Base-by-base conservation (phyloP, 257 asterid species). In the Ocimum tenuiflorum region DNA sequence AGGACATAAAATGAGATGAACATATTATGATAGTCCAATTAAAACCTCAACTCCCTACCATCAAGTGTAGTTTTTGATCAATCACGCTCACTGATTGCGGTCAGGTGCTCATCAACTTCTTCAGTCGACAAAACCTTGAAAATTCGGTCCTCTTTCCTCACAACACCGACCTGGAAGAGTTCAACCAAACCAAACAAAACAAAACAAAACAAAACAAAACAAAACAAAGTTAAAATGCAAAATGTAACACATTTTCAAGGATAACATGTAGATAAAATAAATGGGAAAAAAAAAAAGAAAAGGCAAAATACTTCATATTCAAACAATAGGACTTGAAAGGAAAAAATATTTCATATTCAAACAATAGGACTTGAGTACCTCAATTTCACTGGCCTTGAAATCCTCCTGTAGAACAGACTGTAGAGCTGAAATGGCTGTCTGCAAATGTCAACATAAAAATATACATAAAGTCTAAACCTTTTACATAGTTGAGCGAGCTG, bases 381-480 rank as follows among this genome's bases (percentile, higher is more conserved):
- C 98, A 67, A 92, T 92, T 78, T 92, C 98, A 78, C 80, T 92
- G 71, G 98, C 96, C 84, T 89, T 92, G 79, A 91, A 91, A 80
- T 91, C 98, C 75, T 92, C 98, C 76, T 92, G 98, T 11, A 92
- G 90, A 63, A 92, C 97, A 57, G 98, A 92, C 63, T 92, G 98
- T 73, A 92, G 82, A 65, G 98, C 98, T 48, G 97, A 85, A 55
- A 92, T 89, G 38, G 98, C 87, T 52, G 94, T 92, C 98, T 91
- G 64, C 74, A 80, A 46, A 63, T 23, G 20, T 18, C 41, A 81
- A 61, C 41, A 56, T 23, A 27, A 13, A n/a, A 14, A 56, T 5
- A 72, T 67, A 18, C 75, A 1, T 33, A 71, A 64, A 29, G 15
- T 57, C 2, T 50, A 57, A 59, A 33, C 13, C 2, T 22, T n/a